phyloP scores from a whole-genome alignment of 169 alveolate species.

The Plasmodium cynomolgi region DNA sequence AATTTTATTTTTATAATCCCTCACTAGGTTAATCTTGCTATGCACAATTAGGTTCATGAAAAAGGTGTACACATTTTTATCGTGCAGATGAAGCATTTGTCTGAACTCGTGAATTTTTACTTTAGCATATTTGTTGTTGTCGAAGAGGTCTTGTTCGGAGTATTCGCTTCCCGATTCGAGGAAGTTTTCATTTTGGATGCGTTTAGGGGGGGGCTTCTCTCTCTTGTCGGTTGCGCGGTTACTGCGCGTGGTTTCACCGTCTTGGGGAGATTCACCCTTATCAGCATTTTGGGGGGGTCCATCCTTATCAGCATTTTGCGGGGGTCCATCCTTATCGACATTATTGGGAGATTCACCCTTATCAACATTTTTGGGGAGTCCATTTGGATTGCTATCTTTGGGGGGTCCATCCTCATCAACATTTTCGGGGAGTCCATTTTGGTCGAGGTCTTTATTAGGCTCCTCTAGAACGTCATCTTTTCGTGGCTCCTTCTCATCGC shows the following conservation, averaged over 20 bases:
- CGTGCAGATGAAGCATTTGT: constrained; percentile 21
- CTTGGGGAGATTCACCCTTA: neutral
- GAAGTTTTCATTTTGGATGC: neutral
- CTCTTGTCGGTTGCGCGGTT: neutral
- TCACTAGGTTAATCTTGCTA: constrained; percentile 42
- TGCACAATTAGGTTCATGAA: constrained; percentile 43
- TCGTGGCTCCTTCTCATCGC: neutral
- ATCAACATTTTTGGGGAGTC: neutral
- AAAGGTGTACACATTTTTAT: constrained; percentile 37
- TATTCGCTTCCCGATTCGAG: constrained; percentile 12
- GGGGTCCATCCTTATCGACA: neutral
- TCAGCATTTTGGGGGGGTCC: neutral
- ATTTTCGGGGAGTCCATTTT: neutral
- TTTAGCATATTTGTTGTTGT: constrained; percentile 64
- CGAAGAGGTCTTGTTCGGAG: constrained; percentile 58
- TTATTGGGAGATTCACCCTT: neutral
- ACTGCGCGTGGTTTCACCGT: neutral
- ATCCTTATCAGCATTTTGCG: neutral
- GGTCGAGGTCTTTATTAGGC: neutral
- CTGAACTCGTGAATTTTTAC: constrained; percentile 36
- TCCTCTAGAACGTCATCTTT: neutral
- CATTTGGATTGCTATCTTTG: neutral
- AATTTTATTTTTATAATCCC: constrained; percentile 20
- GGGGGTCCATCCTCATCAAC: neutral
- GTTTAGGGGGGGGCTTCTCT: neutral